Percentiles rank a stretch among this genome's conserved stretches.
Conservation (phyloP, 768 basidiomycete species). For the Collybia sordida region DNA sequence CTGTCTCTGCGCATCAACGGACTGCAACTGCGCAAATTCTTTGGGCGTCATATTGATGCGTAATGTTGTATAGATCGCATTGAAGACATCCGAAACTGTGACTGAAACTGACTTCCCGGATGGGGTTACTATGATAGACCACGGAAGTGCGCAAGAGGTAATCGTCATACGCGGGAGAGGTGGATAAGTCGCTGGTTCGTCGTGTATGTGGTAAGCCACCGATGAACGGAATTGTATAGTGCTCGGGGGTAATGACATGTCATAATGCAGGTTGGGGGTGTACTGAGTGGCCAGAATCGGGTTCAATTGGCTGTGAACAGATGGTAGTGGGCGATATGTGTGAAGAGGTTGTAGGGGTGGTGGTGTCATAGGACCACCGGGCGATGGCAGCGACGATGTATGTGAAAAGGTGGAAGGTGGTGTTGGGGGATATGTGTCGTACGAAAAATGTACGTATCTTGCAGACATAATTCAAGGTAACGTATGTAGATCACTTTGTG, state of each 20-base stretch:
- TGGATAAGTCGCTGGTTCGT: constrained; percentile 34
- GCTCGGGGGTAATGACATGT: constrained; percentile 12
- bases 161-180: constrained; percentile 30
- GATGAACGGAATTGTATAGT: constrained; percentile 7
- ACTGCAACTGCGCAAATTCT: constrained; percentile 39
- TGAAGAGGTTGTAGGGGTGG: constrained; percentile 14
- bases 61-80: constrained; percentile 41
- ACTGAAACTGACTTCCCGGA: constrained; percentile 20
- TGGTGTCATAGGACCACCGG: constrained; percentile 14
- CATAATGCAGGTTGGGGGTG: constrained; percentile 6
- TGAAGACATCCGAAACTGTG: constrained; percentile 46
- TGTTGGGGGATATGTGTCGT: constrained; percentile 15
- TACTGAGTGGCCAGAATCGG: constrained; percentile 8
- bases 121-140: constrained; percentile 32
- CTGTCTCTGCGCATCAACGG: constrained; percentile 23
- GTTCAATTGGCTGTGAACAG: constrained; percentile 9
- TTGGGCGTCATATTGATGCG: constrained; percentile 34
- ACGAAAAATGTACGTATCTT: constrained; percentile 24
- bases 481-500: too few relatives aligned
- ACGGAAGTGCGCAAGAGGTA: constrained; percentile 27
- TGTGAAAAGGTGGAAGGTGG: constrained; percentile 12
- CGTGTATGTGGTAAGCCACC: constrained; percentile 22
- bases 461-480: constrained; percentile 20
- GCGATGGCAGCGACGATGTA: constrained; percentile 15
- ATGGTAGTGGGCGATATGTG: constrained; percentile 14